phyloP scores from a whole-genome alignment of 257 asterid species.

The Marsdenia floribunda region DNA sequence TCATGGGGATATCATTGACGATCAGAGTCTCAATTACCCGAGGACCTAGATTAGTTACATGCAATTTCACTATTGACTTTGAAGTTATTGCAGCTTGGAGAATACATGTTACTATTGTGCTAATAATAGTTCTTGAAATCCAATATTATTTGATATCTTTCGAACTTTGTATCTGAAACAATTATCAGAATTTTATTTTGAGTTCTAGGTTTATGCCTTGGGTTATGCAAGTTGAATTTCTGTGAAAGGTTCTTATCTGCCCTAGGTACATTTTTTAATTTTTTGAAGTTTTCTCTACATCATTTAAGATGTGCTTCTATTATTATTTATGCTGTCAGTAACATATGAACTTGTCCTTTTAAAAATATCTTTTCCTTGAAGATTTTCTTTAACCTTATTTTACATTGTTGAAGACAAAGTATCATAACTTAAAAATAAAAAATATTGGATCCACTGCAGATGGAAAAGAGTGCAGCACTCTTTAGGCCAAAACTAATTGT shows the following conservation, averaged over 20 bases:
- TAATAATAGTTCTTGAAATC: background rate
- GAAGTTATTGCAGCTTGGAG: background rate
- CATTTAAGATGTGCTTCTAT: background rate
- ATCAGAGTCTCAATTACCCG: background rate
- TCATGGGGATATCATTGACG: background rate
- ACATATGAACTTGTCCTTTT: background rate
- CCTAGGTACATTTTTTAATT: background rate
- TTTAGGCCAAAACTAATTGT: slow-evolving; percentile 91
- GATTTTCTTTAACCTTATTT: background rate
- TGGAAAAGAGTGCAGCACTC: slow-evolving; percentile 90
- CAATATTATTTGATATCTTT: background rate
- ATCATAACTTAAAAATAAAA: background rate
- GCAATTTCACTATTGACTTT: background rate
- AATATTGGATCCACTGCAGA: slow-evolving; percentile 37
- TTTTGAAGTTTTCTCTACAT: background rate
- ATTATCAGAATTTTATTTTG: background rate
- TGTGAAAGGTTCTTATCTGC: background rate
- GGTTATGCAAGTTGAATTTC: background rate
- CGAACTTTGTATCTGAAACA: background rate
- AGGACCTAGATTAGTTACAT: background rate
- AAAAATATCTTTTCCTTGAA: background rate
- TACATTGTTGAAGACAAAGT: background rate
- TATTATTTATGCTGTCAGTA: background rate
- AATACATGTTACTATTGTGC: background rate
- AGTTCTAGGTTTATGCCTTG: background rate